Base-by-base conservation (phyloP, 768 basidiomycete genomes). In the Fomitopsis serialis region DNA sequence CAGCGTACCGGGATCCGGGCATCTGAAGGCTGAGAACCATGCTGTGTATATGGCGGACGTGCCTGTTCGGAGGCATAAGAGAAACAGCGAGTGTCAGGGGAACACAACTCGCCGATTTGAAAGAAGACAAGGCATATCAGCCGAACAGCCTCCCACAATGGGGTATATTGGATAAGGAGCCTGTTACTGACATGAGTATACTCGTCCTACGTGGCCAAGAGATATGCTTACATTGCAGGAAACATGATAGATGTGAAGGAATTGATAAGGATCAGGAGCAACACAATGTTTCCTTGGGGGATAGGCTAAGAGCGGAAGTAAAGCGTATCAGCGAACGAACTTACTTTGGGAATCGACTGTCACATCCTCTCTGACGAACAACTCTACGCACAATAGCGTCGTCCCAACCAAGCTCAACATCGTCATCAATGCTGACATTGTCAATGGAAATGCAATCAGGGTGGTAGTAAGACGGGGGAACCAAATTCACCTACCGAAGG, bases 141-240 rank as follows among this genome's bases (percentile, higher is more conserved):
- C 27, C 81, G 74, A 11, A 78, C 76, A 1, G 70, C 72, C 59
- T 85, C 83, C 3, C 82, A 61, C 80, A 80, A 83, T 13, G 68
- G 59, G 36, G 79, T 72, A 45, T 82, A 84, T 37, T 66, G 54
- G 1, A 77, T 61, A 34, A 81, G 59, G 23, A 81, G 66, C 54
- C 80, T 81, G 42, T 25, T 13, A 22, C 2, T 17, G 10, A 15
- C 17, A 40, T n/a, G 51, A 43, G n/a, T 24, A 4, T n/a, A 12
- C 5, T 21, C 43, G 24, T 24, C 1, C 17, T 54, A 55, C 35
- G 59, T 57, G 42, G 47, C 25, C 40, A 50, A 19, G 43, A 48
- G 45, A 25, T 40, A 17, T 25, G 68, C 75, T 36, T 50, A 78
- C 79, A 80, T 61, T 13, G 75, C 48, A 40, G 78, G 76, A 36